phyloP scores from a whole-genome alignment of 371 early-diverging fungal genomes.

The Fennellomyces sp. region DNA sequence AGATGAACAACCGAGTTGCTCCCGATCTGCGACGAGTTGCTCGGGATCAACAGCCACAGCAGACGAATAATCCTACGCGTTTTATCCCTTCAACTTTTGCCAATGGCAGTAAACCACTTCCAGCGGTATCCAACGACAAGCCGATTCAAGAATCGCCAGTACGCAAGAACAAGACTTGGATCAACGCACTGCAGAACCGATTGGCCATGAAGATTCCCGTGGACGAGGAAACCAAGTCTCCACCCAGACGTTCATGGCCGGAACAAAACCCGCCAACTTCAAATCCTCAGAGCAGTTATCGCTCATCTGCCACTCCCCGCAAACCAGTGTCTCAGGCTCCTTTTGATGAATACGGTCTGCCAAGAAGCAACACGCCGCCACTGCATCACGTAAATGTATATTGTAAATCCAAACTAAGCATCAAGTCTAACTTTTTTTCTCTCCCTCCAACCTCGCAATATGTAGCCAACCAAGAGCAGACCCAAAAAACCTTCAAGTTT shows the following conservation, averaged over 20 bases:
- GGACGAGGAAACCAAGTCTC: neutral
- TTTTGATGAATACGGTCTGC: neutral
- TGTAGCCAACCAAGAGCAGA: slow-evolving; percentile 13
- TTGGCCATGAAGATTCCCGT: neutral
- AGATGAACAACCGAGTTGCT: slow-evolving; percentile 1
- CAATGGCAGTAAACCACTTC: neutral
- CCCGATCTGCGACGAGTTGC: neutral
- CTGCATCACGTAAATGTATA: slow-evolving; percentile 7
- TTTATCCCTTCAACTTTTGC: neutral
- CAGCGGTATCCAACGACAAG: neutral
- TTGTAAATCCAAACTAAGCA: neutral
- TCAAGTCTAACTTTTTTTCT: neutral
- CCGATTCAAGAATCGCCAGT: too few species aligned
- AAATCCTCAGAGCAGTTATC: neutral
- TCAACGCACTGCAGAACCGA: neutral
- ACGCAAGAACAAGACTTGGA: slow-evolving; percentile 8
- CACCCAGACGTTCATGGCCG: neutral
- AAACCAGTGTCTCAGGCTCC: neutral
- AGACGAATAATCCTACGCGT: neutral
- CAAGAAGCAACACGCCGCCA: neutral
- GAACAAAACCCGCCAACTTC: too few species aligned
- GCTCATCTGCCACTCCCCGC: neutral
- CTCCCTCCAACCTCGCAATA: too few species aligned
- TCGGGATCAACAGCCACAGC: neutral
- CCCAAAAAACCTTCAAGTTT: slow-evolving; percentile 18